A percentile compares a stretch with the other conserved stretches of the same genome.
Conservation (phyloP, 345 rosid species). For the Dipteronia sinensis region DNA sequence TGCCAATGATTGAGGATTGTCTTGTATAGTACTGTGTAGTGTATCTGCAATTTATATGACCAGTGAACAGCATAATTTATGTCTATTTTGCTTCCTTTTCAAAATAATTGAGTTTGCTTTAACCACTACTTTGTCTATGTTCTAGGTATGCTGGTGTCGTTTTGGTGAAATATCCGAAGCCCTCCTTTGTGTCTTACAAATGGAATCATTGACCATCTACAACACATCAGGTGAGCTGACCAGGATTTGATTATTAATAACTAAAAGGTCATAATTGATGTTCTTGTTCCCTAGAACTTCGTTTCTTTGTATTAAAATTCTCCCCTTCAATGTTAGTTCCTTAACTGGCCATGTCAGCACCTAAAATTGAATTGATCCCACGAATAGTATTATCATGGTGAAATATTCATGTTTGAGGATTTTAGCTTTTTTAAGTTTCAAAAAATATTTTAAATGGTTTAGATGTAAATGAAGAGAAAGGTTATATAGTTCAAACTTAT, state of each 20-base stretch:
- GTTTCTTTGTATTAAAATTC: background rate
- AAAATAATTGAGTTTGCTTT: conserved; percentile 12
- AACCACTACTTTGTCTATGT: conserved; percentile 18
- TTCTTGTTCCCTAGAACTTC: background rate
- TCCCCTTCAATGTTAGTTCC: background rate
- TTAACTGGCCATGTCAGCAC: background rate
- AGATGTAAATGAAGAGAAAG: background rate
- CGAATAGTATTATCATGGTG: background rate
- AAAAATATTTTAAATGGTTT: background rate
- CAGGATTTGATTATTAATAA: background rate
- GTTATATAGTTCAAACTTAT: background rate
- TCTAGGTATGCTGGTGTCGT: conserved; percentile 91
- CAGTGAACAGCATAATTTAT: background rate
- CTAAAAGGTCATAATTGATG: background rate
- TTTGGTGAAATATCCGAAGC: conserved; percentile 63
- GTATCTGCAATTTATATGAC: background rate
- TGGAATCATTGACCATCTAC: conserved; percentile 69
- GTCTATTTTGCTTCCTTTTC: background rate
- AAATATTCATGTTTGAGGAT: background rate
- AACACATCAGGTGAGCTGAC: conserved; percentile 65
- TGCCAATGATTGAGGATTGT: background rate
- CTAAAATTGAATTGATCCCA: background rate
- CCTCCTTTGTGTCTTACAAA: conserved; percentile 73
- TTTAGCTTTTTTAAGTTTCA: background rate
- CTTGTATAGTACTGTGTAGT: background rate